Conservation (phyloP, 2,329 filamentous ascomycete species). For the Trichoderma sp. region DNA sequence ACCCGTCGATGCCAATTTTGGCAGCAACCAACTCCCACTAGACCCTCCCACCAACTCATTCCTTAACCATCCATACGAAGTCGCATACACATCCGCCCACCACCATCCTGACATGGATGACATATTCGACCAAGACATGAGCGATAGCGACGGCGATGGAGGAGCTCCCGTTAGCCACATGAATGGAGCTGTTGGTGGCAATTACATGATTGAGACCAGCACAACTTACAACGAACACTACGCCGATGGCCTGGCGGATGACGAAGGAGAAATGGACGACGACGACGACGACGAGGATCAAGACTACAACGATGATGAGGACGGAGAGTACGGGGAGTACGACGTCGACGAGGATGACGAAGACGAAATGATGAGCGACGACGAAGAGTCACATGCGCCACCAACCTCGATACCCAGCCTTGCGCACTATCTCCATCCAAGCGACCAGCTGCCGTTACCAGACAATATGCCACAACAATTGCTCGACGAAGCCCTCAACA, state of each 20-base stretch:
- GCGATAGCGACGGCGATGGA: conserved; percentile 40
- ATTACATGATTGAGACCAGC: neutral
- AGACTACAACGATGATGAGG: neutral
- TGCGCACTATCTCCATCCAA: conserved; percentile 2
- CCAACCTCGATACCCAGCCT: neutral
- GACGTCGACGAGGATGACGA: neutral
- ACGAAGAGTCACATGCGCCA: neutral
- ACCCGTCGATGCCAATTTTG: neutral
- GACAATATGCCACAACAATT: neutral
- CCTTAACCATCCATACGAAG: neutral
- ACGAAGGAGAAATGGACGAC: neutral
- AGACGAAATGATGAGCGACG: neutral
- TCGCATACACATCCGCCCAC: neutral
- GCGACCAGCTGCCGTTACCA: neutral
- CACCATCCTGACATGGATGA: conserved; percentile 26
- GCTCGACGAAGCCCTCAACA: neutral
- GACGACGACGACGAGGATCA: neutral
- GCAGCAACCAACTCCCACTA: neutral
- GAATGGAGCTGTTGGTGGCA: neutral
- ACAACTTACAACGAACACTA: neutral
- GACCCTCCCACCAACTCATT: neutral
- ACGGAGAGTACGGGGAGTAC: neutral
- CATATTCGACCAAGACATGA: conserved; percentile 39
- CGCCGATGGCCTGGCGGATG: neutral
- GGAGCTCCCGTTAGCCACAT: conserved; percentile 33